Evolutionary conservation across 106 monocot species (phyloP).

Genomic region (Cymbidium sinense): DNA sequence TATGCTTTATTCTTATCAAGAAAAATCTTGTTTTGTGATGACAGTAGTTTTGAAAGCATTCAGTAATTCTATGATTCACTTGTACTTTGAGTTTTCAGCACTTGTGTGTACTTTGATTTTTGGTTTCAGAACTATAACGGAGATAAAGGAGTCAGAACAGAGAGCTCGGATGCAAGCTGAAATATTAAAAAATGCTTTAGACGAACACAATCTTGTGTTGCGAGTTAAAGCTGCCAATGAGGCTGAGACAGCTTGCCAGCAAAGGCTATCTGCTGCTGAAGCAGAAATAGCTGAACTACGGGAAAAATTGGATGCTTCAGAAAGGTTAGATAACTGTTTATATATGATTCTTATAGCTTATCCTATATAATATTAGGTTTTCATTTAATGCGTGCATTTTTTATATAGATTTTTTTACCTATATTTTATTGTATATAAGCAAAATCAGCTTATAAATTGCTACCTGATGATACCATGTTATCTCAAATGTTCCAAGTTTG

Average conservation of each 20-base stretch:
- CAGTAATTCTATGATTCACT: neutral
- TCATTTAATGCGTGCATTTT: neutral
- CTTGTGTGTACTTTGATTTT: neutral
- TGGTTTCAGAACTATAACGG: slow-evolving; percentile 53
- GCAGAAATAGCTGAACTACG: slow-evolving; percentile 63
- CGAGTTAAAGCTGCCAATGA: slow-evolving; percentile 97
- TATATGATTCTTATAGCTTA: neutral
- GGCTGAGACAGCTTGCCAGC: slow-evolving; percentile 83
- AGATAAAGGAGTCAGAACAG: slow-evolving; percentile 84
- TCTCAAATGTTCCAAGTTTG: too few relatives aligned
- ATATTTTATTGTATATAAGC: too few relatives aligned
- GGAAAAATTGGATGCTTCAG: slow-evolving; percentile 68
- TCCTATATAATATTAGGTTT: neutral
- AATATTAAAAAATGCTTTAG: slow-evolving; percentile 45
- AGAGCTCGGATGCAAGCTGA: slow-evolving; percentile 74
- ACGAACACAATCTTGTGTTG: slow-evolving; percentile 83
- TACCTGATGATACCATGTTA: too few relatives aligned
- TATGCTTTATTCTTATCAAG: neutral
- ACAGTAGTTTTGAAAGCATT: neutral
- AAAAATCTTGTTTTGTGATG: neutral
- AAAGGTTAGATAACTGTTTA: slow-evolving; percentile 44
- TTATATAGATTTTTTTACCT: neutral
- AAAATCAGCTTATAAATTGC: too few relatives aligned
- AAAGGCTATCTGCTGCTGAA: slow-evolving; percentile 75
- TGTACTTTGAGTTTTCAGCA: neutral